phyloP scores from a whole-genome alignment of 345 rosid genomes.

The Noccaea bulbosa region DNA sequence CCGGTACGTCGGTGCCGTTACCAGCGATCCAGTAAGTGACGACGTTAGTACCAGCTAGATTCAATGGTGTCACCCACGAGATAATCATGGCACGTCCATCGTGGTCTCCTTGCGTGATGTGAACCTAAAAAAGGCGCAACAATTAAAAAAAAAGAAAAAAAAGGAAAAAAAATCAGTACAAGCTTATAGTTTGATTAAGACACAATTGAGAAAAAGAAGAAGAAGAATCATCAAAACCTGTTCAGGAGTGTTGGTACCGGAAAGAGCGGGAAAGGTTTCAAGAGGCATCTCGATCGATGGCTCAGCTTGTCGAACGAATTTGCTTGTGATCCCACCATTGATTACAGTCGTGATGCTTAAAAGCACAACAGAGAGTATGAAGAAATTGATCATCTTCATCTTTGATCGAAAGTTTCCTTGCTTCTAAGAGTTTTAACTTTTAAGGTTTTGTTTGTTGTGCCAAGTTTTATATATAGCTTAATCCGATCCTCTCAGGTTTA shows the following conservation, averaged over 20 bases:
- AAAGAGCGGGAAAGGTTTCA: constrained; percentile 30
- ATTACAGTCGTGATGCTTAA: constrained; percentile 5
- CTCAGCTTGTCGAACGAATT: constrained; percentile 32
- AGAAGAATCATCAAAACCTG: constrained; percentile 23
- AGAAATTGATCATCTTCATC: constrained; percentile 22
- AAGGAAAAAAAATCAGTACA: not conserved
- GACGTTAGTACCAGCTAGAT: constrained; percentile 37
- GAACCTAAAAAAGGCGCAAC: constrained; percentile 42
- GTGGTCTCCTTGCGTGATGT: constrained; percentile 56
- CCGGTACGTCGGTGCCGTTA: not conserved
- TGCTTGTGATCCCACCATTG: constrained; percentile 32
- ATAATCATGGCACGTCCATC: constrained; percentile 49
- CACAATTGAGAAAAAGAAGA: not conserved
- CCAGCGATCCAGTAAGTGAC: constrained; percentile 50
- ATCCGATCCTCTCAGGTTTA: no score
- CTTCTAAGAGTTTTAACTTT: not conserved
- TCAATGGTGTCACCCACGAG: constrained; percentile 53
- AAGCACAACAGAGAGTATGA: not conserved
- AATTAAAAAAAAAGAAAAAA: no score
- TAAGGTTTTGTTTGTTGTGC: not conserved
- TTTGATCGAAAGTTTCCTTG: not conserved
- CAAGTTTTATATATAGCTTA: no score
- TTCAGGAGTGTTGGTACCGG: constrained; percentile 35
- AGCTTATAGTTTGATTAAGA: not conserved
- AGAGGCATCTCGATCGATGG: constrained; percentile 38